Percentiles rank a stretch among this genome's conserved stretches.
Conservation (phyloP, 805 yeast genomes). For the Metschnikowia koreensis region DNA sequence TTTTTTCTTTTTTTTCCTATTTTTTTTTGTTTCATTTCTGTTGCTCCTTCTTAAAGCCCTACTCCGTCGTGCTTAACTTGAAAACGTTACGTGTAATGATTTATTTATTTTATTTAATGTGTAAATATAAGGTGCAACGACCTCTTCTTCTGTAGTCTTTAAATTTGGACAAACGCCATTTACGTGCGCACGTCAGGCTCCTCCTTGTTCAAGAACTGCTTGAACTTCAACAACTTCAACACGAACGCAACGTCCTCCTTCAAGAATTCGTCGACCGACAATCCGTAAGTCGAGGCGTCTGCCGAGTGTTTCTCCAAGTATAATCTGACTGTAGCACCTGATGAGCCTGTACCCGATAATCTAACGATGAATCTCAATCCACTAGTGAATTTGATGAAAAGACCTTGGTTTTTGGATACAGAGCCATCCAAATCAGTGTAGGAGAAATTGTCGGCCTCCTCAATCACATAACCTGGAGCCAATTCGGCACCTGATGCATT, state of each 20-base stretch:
- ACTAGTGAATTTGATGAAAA: conserved; percentile 73
- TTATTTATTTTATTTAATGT: conserved; percentile 4
- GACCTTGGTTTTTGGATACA: conserved; percentile 83
- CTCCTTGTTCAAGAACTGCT: conserved; percentile 72
- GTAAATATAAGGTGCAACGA: not conserved
- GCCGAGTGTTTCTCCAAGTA: conserved; percentile 81
- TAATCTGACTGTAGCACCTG: conserved; percentile 94
- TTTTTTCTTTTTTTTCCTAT: not conserved
- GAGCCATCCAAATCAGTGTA: conserved; percentile 95
- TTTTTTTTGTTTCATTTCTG: not conserved
- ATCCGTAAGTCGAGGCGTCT: conserved; percentile 49
- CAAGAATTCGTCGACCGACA: conserved; percentile 67
- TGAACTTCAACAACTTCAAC: conserved; percentile 64
- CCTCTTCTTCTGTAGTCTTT: conserved; percentile 8
- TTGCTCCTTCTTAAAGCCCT: not conserved
- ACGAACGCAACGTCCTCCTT: conserved; percentile 60
- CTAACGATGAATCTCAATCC: conserved; percentile 88
- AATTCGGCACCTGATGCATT: conserved; percentile 46
- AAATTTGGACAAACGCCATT: conserved; percentile 44
- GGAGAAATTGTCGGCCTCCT: conserved; percentile 82
- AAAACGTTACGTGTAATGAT: not conserved
- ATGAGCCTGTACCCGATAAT: conserved; percentile 94
- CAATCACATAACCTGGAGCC: conserved; percentile 52
- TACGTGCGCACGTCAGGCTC: conserved; percentile 89
- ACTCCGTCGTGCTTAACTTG: not conserved